Evolutionary conservation across 2,329 filamentous ascomycete species (phyloP).

Genomic region (Cladosporium austrohemisphaericum): DNA sequence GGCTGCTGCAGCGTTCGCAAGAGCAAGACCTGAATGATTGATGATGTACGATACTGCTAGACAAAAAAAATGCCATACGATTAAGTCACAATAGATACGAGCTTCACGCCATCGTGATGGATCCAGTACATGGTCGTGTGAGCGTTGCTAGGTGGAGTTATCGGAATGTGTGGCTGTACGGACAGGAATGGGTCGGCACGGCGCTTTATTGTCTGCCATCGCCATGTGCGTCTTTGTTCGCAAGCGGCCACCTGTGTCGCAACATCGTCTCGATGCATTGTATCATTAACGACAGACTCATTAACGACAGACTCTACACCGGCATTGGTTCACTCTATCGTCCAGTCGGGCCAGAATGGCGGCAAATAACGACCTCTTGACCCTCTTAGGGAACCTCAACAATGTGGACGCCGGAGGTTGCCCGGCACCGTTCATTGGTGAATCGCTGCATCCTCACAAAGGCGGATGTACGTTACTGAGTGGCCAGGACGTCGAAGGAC

Average conservation of each 20-base stretch:
- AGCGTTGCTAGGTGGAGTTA: too few relatives aligned
- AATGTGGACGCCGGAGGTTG: conserved; percentile 26
- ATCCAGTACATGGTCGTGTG: too few relatives aligned
- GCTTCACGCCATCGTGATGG: too few relatives aligned
- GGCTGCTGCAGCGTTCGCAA: too few relatives aligned
- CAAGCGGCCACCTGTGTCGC: neutral
- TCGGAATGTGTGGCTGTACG: conserved; percentile 2
- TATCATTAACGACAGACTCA: too few relatives aligned
- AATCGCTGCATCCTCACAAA: conserved; percentile 22
- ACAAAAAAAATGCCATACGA: too few relatives aligned
- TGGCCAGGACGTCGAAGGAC: too few relatives aligned
- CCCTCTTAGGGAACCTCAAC: conserved; percentile 15
- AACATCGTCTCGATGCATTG: neutral
- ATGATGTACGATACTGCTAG: neutral
- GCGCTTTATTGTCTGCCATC: neutral
- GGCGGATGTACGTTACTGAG: conserved; percentile 28
- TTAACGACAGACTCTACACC: too few relatives aligned
- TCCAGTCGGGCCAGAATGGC: conserved; percentile 1
- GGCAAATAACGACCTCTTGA: conserved; percentile 9
- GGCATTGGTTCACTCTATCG: too few relatives aligned
- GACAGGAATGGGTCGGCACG: neutral
- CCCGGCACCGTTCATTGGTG: conserved; percentile 27
- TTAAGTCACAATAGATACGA: too few relatives aligned
- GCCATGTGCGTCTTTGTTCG: conserved; percentile 5
- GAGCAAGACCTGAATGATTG: too few relatives aligned